Evolutionary conservation across 1,284 basidiomycete genomes (phyloP).

Genomic region (Gomphus bonarii): DNA sequence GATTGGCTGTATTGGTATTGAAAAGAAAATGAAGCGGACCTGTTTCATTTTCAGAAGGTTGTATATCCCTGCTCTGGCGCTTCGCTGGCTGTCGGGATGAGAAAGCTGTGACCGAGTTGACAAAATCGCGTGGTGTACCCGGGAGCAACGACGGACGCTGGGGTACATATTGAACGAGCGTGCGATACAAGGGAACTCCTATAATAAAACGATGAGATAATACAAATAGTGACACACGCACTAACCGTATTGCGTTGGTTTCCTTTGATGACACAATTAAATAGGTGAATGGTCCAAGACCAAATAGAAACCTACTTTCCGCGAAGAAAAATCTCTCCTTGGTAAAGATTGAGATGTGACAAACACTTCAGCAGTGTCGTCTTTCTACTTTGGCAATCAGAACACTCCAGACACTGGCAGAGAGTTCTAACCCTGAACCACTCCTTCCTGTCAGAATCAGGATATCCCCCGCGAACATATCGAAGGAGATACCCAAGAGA

Average conservation of each 20-base stretch:
- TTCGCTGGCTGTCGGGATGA: conserved; percentile 33
- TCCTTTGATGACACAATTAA: conserved; percentile 24
- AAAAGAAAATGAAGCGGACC: conserved; percentile 4
- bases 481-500: conserved; percentile 48
- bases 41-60: background rate
- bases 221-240: background rate
- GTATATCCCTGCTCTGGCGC: background rate
- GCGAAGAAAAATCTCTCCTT: conserved; percentile 52
- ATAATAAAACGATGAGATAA: conserved; percentile 6
- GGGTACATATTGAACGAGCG: conserved; percentile 72
- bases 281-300: conserved; percentile 1
- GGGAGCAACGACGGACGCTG: conserved; percentile 79
- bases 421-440: conserved; percentile 44
- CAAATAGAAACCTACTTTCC: conserved; percentile 41
- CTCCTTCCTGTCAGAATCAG: conserved; percentile 66
- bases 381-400: conserved; percentile 36
- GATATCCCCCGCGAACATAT: conserved; percentile 60
- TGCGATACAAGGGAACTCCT: conserved; percentile 72
- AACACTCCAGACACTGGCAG: background rate
- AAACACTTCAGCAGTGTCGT: conserved; percentile 77
- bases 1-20: conserved; percentile 10
- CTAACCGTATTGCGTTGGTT: conserved; percentile 44
- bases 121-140: conserved; percentile 66
- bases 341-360: conserved; percentile 65
- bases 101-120: conserved; percentile 47